Base-by-base conservation (phyloP, 306 rosid species). In the Glycyrrhiza uralensis region DNA sequence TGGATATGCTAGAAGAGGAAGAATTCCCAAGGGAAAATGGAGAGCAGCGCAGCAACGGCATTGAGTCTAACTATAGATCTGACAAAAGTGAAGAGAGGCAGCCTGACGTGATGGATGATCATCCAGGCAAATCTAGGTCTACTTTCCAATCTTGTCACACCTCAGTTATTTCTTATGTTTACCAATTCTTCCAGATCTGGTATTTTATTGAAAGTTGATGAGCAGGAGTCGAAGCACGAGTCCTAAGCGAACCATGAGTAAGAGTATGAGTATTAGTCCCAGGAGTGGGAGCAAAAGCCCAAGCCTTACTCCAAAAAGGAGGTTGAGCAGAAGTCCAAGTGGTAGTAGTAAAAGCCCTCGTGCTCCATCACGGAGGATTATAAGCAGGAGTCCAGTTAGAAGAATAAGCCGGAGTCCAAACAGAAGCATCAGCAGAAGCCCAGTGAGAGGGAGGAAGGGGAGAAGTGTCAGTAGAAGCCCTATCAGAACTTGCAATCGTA, bases 181-280 rank as follows among this genome's bases (percentile, higher is more conserved):
- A 56, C 26, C 50, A 56, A 66, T 66, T 66, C 75, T 76, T 55
- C 51, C 50, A 55, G 46, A 86, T 78, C 74, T 61, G 89, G 88
- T 87, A 80, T 83, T 83, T 89, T 86, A 92, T 80, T 86, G 57
- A 77, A 80, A 76, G 86, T 89, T 85, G 82, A 84, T 94, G 89
- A 79, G 90, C 99, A 94, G 99, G 99, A 91, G 91, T 72, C 89
- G 88, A 79, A 91, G 99, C 87, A 49, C 72, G 54, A 93, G 92
- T 87, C 98, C 98, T 66, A 87, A 85, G 79, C 87, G 89, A 88
- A n/a, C 89, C 78, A 24, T 74, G 80, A 89, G 94, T 83, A 93
- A 87, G 89, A 87, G 97, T 77, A 91, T 87, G 97, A 94, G 96
- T 72, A 88, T 88, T 77, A 94, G 96, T 84, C 94, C 99, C 72